Evolutionary conservation across 2,329 filamentous ascomycete genomes (phyloP).

Genomic region (Xylariaceae sp.): DNA sequence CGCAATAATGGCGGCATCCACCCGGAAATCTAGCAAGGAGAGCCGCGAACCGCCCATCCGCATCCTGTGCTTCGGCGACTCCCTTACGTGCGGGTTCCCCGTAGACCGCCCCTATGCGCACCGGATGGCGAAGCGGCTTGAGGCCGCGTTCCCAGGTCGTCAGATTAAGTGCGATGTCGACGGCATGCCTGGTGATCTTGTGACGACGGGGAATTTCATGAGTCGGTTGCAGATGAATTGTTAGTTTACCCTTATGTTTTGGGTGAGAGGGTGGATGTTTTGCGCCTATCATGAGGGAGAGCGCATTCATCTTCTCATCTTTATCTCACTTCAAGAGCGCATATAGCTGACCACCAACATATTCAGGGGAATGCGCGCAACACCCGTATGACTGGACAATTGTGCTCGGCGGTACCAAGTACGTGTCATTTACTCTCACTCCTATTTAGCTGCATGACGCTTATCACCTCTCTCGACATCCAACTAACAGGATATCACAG

Average conservation of each 20-base stretch:
- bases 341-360: slow-evolving; percentile 3
- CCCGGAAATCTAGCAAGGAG: slow-evolving; percentile 4
- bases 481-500: too few species aligned
- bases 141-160: slow-evolving; percentile 38
- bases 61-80: slow-evolving; percentile 62
- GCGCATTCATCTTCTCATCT: background rate
- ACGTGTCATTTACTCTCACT: slow-evolving; percentile 25
- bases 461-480: too few species aligned
- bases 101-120: slow-evolving; percentile 49
- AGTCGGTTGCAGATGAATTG: slow-evolving; percentile 23
- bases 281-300: background rate
- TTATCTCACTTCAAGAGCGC: too few species aligned
- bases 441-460: too few species aligned
- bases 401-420: slow-evolving; percentile 60
- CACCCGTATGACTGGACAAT: slow-evolving; percentile 50
- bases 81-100: slow-evolving; percentile 54
- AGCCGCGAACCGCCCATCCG: slow-evolving; percentile 38
- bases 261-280: background rate
- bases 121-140: slow-evolving; percentile 43
- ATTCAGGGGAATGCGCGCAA: slow-evolving; percentile 8
- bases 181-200: slow-evolving; percentile 49
- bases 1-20: slow-evolving; percentile 8
- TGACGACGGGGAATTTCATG: slow-evolving; percentile 32
- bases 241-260: slow-evolving; percentile 3
- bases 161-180: slow-evolving; percentile 40